These are phyloP conservation scores for Lathyrus tuberosus DNA, from an alignment of 306 rosid species.

Conservation along the genomic window DNA sequence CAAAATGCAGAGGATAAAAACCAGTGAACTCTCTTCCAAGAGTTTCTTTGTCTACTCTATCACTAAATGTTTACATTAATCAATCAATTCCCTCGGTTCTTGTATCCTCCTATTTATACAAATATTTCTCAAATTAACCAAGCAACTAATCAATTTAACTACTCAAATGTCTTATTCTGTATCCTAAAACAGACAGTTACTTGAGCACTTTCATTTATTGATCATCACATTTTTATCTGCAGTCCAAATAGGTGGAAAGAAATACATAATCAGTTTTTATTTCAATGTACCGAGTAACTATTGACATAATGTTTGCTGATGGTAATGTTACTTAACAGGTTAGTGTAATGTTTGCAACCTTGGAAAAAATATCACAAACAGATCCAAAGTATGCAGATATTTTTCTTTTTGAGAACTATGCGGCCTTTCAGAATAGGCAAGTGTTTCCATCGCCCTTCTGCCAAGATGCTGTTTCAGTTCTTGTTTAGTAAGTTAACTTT, in stretches of 20 bases:
- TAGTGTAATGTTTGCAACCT: constrained; percentile 91
- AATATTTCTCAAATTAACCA: neutral
- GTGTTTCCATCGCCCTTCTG: constrained; percentile 28
- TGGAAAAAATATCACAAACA: constrained; percentile 94
- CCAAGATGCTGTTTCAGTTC: constrained; percentile 9
- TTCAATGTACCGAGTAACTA: constrained; percentile 15
- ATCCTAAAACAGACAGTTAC: neutral
- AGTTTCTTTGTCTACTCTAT: neutral
- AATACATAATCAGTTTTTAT: constrained; percentile 3
- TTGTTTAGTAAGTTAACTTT: constrained; percentile 26
- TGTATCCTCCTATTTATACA: neutral
- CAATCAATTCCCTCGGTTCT: neutral
- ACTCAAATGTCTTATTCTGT: neutral
- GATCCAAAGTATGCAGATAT: constrained; percentile 90
- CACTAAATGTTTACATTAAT: neutral
- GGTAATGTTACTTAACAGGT: constrained; percentile 64
- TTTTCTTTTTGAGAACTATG: constrained; percentile 91
- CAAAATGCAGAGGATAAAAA: neutral
- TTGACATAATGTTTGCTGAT: constrained; percentile 9
- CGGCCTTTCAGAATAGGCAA: constrained; percentile 97
- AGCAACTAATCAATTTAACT: neutral
- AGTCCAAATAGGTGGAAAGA: neutral
- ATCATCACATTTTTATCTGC: constrained; percentile 26
- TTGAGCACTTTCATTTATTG: constrained; percentile 16
- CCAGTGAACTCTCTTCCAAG: neutral